phyloP scores from a whole-genome alignment of 768 basidiomycete genomes.

The Macrolepiota fuliginosa region DNA sequence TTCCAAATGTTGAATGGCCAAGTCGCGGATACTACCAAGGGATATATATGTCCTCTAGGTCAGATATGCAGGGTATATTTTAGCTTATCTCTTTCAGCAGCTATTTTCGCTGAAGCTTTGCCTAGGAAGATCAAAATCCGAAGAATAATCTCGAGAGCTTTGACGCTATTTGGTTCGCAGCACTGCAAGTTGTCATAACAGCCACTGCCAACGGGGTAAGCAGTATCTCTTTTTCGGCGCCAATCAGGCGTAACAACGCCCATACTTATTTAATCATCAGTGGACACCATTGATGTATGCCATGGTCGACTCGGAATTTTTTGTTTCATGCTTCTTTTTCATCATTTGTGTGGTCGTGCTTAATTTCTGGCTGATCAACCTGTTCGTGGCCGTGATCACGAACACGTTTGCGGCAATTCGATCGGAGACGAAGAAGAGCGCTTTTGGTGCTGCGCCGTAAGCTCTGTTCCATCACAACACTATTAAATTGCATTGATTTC shows the following conservation, averaged over 20 bases:
- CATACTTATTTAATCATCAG: not conserved
- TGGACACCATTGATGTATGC: constrained; percentile 77
- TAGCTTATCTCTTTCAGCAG: not conserved
- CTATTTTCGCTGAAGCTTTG: not conserved
- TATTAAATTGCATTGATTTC: not conserved
- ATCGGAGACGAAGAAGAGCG: constrained; percentile 83
- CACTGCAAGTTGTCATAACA: constrained; percentile 82
- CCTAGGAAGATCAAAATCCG: constrained; percentile 68
- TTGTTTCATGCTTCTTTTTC: constrained; percentile 85
- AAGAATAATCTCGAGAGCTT: constrained; percentile 69
- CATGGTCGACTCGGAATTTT: constrained; percentile 89
- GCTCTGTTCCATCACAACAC: constrained; percentile 22
- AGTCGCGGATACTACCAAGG: constrained; percentile 47
- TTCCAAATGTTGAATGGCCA: constrained; percentile 29
- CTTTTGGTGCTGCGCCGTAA: constrained; percentile 82
- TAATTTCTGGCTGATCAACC: constrained; percentile 92
- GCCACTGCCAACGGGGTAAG: constrained; percentile 76
- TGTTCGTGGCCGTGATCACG: constrained; percentile 95
- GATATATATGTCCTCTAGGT: constrained; percentile 86
- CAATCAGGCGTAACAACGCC: not conserved
- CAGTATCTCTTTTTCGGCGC: constrained; percentile 9
- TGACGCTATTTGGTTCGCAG: constrained; percentile 81
- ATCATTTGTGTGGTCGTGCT: constrained; percentile 80
- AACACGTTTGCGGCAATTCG: constrained; percentile 89
- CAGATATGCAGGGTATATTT: constrained; percentile 71